Evolutionary conservation across 306 rosid species (phyloP), one percentile per base, ranked within the genome.

Genomic region (Medicago arabica): DNA sequence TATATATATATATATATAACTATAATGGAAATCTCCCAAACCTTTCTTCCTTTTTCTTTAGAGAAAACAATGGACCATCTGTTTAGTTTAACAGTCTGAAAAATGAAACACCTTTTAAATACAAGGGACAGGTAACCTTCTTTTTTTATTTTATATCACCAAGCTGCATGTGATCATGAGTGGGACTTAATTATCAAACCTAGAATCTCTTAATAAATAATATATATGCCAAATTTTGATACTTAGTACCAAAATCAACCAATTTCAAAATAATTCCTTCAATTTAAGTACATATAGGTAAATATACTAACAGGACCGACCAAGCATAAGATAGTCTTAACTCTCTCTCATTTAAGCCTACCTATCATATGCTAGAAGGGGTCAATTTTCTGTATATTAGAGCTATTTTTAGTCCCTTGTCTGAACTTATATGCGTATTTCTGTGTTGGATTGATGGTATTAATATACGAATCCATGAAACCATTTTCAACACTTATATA

Each of bases 91-190:
- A 76, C 80, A 70, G 73, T 67, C 76, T 75, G 72, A 55, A 83
- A 83, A 87, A 78, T 76, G 79, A 84, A 78, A 82, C 83, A 78
- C 81, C 85, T 78, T 78, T 77, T 65, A 6, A 58, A 21, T 54
- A 17, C 57, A 75, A 73, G 62, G 69, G 80, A 70, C 82, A 63
- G 39, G 14, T 49, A 69, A 67, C 51, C 66, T 64, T 58, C 72
- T 60, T 76, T 51, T 51, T 51, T 17, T 47, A 53, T 17, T 82
- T 79, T 38, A 54, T 67, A 76, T 60, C 38, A 57, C 57, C 78
- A 19, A 68, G 44, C 36, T 73, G 77, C 86, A 86, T 81, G 85
- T 81, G 88, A 81, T n/a, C n/a, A n/a, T 69, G 57, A 53, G 70
- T 58, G 66, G 57, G 62, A 61, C 78, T 75, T 59, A 36, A 36